Evolutionary conservation across 305 asterid genomes (phyloP), one percentile per base, ranked within the genome.

Genomic region (Solanum hybrid): DNA sequence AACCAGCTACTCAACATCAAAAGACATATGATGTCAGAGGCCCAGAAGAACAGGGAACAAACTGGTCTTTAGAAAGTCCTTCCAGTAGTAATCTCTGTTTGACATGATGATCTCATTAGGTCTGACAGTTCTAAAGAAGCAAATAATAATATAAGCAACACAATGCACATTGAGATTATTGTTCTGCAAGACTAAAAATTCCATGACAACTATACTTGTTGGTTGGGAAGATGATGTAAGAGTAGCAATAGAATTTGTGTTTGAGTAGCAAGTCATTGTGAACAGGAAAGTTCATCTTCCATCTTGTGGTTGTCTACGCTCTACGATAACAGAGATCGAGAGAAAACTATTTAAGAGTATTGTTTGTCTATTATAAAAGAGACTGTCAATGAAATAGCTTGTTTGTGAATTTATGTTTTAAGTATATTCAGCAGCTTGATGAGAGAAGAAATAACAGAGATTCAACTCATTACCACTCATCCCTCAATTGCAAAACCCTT

Each of bases 401-500:
- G 77, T 57, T 33, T 22, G 76, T 85, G 22, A 85, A 85, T 84
- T 36, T 85, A 33, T 85, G 76, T 11, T 22, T 33, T 0, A 57
- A 69, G 61, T 39, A 39, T 86, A 80, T 24, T 84, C 26, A 78
- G 79, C 12, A 80, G 87, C 40, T 78, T 40, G 77, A 31, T 37
- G 12, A 36, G 40, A n/a, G 86, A 89, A 22, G 80, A 87, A 91
- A 74, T 24, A 71, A 39, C 87, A 84, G 42, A 46, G 46, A 76
- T 88, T 88, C 46, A 82, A 82, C 91, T 89, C 92, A 94, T 89
- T 90, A 97, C 99, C 99, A 97, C 91, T 95, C 98, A 92, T 96
- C 99, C 97, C 96, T 93, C 93, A 97, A 91, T 26, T 94, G 96
- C 93, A 94, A 95, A 81, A 92, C 91, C 90, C 94, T 93, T 92